phyloP scores from a whole-genome alignment of 352 stramenopile genomes.

The Phytophthora podocarpi region DNA sequence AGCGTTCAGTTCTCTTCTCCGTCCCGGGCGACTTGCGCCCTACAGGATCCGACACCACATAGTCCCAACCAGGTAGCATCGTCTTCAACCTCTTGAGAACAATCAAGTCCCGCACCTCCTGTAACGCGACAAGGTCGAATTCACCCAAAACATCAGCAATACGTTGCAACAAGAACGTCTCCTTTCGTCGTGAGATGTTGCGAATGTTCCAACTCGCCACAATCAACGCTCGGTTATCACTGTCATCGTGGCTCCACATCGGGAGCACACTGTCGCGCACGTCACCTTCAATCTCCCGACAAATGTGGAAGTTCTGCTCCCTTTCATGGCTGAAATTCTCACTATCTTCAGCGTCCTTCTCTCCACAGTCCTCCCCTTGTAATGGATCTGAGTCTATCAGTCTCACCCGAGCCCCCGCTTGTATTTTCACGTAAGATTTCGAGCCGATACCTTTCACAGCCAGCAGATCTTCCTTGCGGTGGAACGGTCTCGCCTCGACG shows the following conservation, averaged over 20 bases:
- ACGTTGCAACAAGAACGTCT: slow-evolving; percentile 41
- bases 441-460: slow-evolving; percentile 52
- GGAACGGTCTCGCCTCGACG: slow-evolving; percentile 50
- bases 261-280: slow-evolving; percentile 46
- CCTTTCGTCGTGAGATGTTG: slow-evolving; percentile 62
- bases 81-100: slow-evolving; percentile 65
- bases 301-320: slow-evolving; percentile 34
- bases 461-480: slow-evolving; percentile 52
- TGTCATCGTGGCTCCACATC: background rate
- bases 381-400: background rate
- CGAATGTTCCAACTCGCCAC: slow-evolving; percentile 80
- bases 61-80: slow-evolving; percentile 63
- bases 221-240: slow-evolving; percentile 34
- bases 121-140: slow-evolving; percentile 74
- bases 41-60: slow-evolving; percentile 53
- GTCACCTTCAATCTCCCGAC: slow-evolving; percentile 36
- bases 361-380: background rate
- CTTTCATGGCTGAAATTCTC: background rate
- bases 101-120: slow-evolving; percentile 67
- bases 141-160: slow-evolving; percentile 54
- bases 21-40: slow-evolving; percentile 17
- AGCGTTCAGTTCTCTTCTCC: slow-evolving; percentile 48
- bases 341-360: slow-evolving; percentile 1
- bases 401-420: slow-evolving; percentile 23
- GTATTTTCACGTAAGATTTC: slow-evolving; percentile 49